Conservation (phyloP, 805 yeast genomes). For the Wickerhamomyces bovis region DNA sequence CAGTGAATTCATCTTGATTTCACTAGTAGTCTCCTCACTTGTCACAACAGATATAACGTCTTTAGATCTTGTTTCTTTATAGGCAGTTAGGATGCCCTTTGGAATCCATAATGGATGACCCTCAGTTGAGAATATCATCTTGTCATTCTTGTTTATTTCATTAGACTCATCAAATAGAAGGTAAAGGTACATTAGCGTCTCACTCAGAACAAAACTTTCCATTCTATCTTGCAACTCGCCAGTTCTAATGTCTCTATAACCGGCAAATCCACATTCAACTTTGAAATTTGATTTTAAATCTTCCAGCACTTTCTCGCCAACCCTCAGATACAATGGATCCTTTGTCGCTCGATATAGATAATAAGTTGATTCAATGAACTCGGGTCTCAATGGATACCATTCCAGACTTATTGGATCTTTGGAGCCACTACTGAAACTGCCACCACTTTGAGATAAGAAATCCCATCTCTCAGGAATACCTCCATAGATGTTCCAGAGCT, state of each 20-base stretch:
- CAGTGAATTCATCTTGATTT: neutral
- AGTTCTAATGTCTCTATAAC: constrained; percentile 59
- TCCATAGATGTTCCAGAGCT: constrained; percentile 75
- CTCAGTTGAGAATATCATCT: constrained; percentile 65
- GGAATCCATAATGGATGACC: constrained; percentile 87
- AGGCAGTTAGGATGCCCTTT: constrained; percentile 24
- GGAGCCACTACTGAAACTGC: constrained; percentile 5
- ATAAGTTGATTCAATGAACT: constrained; percentile 84
- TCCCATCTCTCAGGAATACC: constrained; percentile 90
- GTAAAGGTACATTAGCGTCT: constrained; percentile 78
- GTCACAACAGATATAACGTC: neutral
- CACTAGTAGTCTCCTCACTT: neutral
- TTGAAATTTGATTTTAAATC: constrained; percentile 48
- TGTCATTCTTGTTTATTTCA: constrained; percentile 37
- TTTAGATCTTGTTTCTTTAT: constrained; percentile 10
- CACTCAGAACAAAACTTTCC: constrained; percentile 89
- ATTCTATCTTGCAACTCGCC: constrained; percentile 68
- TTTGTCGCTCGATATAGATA: constrained; percentile 75
- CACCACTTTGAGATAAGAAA: constrained; percentile 16
- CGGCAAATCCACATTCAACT: constrained; percentile 76
- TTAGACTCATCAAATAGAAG: constrained; percentile 70
- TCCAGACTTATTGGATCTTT: constrained; percentile 49
- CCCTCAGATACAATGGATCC: constrained; percentile 76
- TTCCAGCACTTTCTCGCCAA: constrained; percentile 61
- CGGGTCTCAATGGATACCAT: constrained; percentile 94